A percentile compares a stretch with the other conserved stretches of the same genome.
These are phyloP conservation scores for Verticillium longisporum DNA, from an alignment of 2,329 filamentous ascomycete genomes.

Conservation along the genomic window DNA sequence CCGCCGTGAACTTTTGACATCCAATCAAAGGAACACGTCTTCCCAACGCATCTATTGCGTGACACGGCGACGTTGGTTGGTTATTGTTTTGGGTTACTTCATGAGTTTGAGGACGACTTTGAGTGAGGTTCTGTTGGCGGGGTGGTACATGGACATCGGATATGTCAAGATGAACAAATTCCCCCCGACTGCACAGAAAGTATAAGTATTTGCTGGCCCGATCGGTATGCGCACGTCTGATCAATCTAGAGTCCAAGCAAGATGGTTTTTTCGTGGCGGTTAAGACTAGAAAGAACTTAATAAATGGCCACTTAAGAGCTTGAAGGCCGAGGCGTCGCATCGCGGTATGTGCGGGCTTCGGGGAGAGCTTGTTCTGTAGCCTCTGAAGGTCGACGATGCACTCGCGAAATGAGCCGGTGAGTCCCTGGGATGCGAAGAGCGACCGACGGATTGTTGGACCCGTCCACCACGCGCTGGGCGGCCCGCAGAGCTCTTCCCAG, in stretches of 20 bases:
- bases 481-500: constrained; percentile 18
- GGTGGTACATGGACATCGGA: too few relatives aligned
- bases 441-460: constrained; percentile 15
- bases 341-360: constrained; percentile 14
- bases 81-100: too few relatives aligned
- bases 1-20: too few relatives aligned
- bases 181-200: too few relatives aligned
- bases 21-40: too few relatives aligned
- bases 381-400: constrained; percentile 14
- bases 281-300: constrained; percentile 16
- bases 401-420: constrained; percentile 14
- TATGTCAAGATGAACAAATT: too few relatives aligned
- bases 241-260: constrained; percentile 23
- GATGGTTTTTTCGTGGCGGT: constrained; percentile 18
- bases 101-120: too few relatives aligned
- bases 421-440: constrained; percentile 17
- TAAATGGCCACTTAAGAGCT: constrained; percentile 31
- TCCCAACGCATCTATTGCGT: too few relatives aligned
- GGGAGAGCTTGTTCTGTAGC: constrained; percentile 17
- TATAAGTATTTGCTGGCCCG: too few relatives aligned
- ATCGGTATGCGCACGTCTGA: constrained; percentile 15
- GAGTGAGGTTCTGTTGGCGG: too few relatives aligned
- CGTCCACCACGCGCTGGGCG: constrained; percentile 17
- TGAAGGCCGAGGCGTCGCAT: constrained; percentile 23
- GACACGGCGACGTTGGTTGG: too few relatives aligned